phyloP scores from a whole-genome alignment of 2,329 filamentous ascomycete genomes.

The Berkeleyomyces basicola region DNA sequence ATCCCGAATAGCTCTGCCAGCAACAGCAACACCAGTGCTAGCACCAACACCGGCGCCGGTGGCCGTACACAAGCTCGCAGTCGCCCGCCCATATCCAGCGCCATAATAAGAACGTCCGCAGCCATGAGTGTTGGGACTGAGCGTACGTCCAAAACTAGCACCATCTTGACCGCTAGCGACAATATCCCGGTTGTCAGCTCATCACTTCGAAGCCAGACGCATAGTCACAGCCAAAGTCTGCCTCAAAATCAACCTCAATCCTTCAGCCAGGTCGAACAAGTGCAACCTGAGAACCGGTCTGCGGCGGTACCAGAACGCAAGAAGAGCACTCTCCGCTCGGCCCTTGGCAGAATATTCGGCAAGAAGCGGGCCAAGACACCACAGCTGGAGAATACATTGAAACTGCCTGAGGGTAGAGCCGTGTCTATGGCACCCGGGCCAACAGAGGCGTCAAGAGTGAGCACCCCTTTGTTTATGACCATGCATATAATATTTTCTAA shows the following conservation, averaged over 20 bases:
- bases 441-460: not conserved
- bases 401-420: not conserved
- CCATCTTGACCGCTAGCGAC: not conserved
- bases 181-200: conserved; percentile 4
- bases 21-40: not conserved
- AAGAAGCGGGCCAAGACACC: conserved; percentile 29
- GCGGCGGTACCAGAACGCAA: conserved; percentile 30
- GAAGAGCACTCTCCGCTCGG: conserved; percentile 39
- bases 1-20: not conserved
- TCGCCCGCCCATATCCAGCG: conserved; percentile 4
- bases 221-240: not conserved
- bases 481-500: not conserved
- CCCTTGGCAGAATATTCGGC: conserved; percentile 41
- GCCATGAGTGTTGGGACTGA: conserved; percentile 9
- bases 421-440: not conserved
- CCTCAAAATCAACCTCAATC: not conserved
- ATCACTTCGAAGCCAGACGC: not conserved
- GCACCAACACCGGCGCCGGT: not conserved
- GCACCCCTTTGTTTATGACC: not conserved
- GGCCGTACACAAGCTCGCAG: not conserved
- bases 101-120: conserved; percentile 9
- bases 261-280: not conserved
- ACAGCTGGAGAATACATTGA: conserved; percentile 18
- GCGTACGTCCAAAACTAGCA: conserved; percentile 5
- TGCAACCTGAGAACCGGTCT: conserved; percentile 18